Base-by-base conservation (phyloP, 495 filamentous ascomycete species). In the Penicillium manginii region DNA sequence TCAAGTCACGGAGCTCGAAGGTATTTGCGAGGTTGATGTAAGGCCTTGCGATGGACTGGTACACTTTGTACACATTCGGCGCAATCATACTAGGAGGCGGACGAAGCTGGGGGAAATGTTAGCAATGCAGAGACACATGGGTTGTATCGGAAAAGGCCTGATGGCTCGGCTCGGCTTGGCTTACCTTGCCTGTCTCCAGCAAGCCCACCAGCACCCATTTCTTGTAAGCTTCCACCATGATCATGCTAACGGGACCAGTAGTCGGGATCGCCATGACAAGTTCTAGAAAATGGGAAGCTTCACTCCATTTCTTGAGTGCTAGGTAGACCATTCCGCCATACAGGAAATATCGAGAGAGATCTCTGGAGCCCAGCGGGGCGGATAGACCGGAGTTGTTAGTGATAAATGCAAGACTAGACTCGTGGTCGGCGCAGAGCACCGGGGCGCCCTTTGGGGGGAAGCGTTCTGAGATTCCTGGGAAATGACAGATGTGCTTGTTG, bases 191-290 rank as follows among this genome's bases (percentile, higher is more conserved):
- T 42, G 86, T 75, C 18, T 81, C 77, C 10, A 98, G 78, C 37
- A 96, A 74, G 35, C 85, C 83, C 4, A 93, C 83, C n/a, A 98
- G 75, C 9, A 94, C 71, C 88, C 91, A 96, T 75, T 96, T 97
- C 71, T 93, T 96, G 78, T 96, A 96, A 14, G 91, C 91, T 64
- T 96, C 92, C 2, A 90, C 80, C 87, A 92, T 91, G 29, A 94
- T 81, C 71, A 85, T 88, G 73, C 87, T 93, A 18, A 83, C 78
- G 12, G 79, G 72, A 21, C 73, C 79, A 14, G 72, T 74, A 1
- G 83, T 75, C 9, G 92, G 92, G 39, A 81, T 82, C 15, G 86
- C 81, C 31, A 93, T 78, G 40, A 87, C 84, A 55, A 84, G 78
- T 59, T 87, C 87, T 26, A 97, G 78, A 50, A 88, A 90, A 45